Evolutionary conservation across 2,329 filamentous ascomycete genomes (phyloP).

Genomic region (Fusarium devonianum): DNA sequence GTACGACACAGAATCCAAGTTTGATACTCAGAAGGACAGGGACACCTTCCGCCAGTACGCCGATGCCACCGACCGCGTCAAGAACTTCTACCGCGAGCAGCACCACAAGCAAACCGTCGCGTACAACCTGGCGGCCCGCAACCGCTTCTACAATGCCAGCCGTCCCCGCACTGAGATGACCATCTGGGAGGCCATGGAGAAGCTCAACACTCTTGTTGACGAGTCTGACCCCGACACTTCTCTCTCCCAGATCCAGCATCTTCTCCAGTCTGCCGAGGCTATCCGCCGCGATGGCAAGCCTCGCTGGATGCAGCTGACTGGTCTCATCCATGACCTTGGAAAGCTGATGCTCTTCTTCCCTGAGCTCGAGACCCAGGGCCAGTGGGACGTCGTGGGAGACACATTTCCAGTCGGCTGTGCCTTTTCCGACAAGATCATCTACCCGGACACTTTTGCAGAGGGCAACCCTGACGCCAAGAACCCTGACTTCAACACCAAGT

Average conservation of each 20-base stretch:
- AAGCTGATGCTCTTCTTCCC: slow-evolving; percentile 83
- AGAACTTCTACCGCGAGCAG: slow-evolving; percentile 82
- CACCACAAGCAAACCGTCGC: slow-evolving; percentile 77
- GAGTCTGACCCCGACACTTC: slow-evolving; percentile 90
- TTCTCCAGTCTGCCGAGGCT: slow-evolving; percentile 87
- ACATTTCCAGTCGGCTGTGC: slow-evolving; percentile 81
- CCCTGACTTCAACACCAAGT: slow-evolving; percentile 75
- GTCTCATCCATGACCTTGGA: slow-evolving; percentile 80
- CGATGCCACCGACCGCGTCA: slow-evolving; percentile 82
- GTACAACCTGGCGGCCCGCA: slow-evolving; percentile 84
- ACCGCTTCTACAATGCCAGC: slow-evolving; percentile 61
- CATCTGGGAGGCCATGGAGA: slow-evolving; percentile 92
- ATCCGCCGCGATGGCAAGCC: slow-evolving; percentile 86
- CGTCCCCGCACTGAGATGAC: slow-evolving; percentile 75
- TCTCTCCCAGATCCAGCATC: slow-evolving; percentile 87
- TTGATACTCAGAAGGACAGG: slow-evolving; percentile 81
- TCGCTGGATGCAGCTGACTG: slow-evolving; percentile 81
- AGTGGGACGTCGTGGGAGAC: slow-evolving; percentile 93
- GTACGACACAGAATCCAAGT: slow-evolving; percentile 63
- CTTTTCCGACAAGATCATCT: slow-evolving; percentile 80
- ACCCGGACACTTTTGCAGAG: slow-evolving; percentile 74
- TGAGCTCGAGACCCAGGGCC: slow-evolving; percentile 69
- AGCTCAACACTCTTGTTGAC: slow-evolving; percentile 88
- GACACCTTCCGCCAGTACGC: slow-evolving; percentile 83
- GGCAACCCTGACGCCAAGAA: slow-evolving; percentile 78